Evolutionary conservation across 1,284 basidiomycete genomes (phyloP).

Genomic region (Rhodotorula glutinis): DNA sequence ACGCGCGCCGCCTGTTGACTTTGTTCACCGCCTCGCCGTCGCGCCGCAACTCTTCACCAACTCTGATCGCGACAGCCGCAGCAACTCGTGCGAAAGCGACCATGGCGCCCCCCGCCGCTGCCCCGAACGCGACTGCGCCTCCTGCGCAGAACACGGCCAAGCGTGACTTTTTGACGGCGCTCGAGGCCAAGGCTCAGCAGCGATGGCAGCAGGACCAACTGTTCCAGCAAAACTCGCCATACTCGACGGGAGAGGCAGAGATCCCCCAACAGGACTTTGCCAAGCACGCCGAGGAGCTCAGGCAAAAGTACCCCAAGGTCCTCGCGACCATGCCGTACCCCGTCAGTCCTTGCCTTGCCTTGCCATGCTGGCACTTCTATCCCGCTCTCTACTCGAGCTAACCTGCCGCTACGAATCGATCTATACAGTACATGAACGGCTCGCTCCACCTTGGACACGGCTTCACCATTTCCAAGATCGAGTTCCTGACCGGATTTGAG

Average conservation of each 20-base stretch:
- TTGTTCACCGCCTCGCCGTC: too few species aligned
- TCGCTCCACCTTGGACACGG: slow-evolving; percentile 95
- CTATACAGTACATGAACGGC: slow-evolving; percentile 84
- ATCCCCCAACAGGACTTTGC: slow-evolving; percentile 33
- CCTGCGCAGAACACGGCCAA: slow-evolving; percentile 64
- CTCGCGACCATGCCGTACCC: slow-evolving; percentile 93
- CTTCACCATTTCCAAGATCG: slow-evolving; percentile 97
- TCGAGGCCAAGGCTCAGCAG: slow-evolving; percentile 81
- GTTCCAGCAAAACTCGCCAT: slow-evolving; percentile 82
- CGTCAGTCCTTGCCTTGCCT: slow-evolving; percentile 26
- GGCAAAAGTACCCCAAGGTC: slow-evolving; percentile 83
- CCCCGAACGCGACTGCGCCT: slow-evolving; percentile 11
- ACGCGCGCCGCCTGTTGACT: too few species aligned
- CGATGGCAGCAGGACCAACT: slow-evolving; percentile 61
- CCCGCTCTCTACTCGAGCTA: neutral
- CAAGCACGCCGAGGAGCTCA: slow-evolving; percentile 44
- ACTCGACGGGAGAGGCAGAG: slow-evolving; percentile 51
- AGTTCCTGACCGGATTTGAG: slow-evolving; percentile 94
- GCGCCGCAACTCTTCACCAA: neutral
- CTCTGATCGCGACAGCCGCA: neutral
- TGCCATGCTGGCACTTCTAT: slow-evolving; percentile 1
- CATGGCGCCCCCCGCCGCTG: neutral
- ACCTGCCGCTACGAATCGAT: too few species aligned
- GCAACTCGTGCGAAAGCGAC: neutral
- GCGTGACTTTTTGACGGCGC: slow-evolving; percentile 75